Conservation (phyloP, 208 protist species). For the Wallacemonas sp. region DNA sequence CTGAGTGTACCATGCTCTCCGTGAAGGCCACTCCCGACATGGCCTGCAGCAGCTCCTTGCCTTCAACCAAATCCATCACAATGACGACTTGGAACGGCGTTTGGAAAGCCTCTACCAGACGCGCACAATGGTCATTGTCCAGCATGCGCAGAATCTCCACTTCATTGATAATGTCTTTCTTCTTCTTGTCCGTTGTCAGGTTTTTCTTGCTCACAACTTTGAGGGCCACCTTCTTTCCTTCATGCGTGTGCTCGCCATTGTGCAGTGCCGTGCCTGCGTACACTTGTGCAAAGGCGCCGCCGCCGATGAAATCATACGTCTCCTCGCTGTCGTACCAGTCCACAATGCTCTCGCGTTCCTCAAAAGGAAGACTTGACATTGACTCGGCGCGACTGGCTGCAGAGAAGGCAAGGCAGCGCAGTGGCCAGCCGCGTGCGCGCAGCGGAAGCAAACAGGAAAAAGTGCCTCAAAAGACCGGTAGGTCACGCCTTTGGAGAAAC, state of each 20-base stretch:
- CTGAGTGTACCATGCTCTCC: conserved; percentile 48
- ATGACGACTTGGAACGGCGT: conserved; percentile 75
- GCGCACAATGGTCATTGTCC: conserved; percentile 65
- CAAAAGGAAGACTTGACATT: conserved; percentile 71
- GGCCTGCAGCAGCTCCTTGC: conserved; percentile 74
- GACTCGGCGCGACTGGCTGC: too few species aligned
- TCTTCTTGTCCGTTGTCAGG: conserved; percentile 63
- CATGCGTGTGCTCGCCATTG: conserved; percentile 25
- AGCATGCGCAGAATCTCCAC: conserved; percentile 65
- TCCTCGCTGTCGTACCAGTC: conserved; percentile 71
- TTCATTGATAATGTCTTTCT: conserved; percentile 77
- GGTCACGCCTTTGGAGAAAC: too few species aligned
- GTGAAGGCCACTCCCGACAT: conserved; percentile 55
- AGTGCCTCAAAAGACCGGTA: too few species aligned
- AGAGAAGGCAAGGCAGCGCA: too few species aligned
- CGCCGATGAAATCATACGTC: conserved; percentile 81
- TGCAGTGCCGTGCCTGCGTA: conserved; percentile 62
- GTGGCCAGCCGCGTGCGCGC: too few species aligned
- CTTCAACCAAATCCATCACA: conserved; percentile 82
- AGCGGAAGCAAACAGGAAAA: too few species aligned
- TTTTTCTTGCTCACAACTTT: conserved; percentile 82
- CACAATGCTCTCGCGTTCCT: conserved; percentile 45
- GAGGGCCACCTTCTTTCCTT: conserved; percentile 63
- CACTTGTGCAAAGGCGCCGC: conserved; percentile 81
- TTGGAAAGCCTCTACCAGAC: conserved; percentile 76